A percentile compares a stretch with the other conserved stretches of the same genome.
phyloP scores from a whole-genome alignment of 192 early-diverging fungal species.

The Linnemannia hyalina region DNA sequence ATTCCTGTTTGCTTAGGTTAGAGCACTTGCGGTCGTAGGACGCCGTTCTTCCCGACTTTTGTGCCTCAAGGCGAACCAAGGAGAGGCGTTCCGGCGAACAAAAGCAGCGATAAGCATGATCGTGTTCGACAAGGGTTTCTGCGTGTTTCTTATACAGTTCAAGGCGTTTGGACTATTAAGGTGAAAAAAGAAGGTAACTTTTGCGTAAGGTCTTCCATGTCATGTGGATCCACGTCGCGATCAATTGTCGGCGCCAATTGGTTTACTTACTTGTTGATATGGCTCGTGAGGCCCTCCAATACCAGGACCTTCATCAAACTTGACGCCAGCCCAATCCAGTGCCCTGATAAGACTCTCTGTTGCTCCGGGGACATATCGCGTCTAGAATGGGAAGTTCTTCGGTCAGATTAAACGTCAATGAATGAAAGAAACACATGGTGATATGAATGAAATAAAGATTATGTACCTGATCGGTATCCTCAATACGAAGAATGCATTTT shows the following conservation, averaged over 20 bases:
- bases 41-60: constrained; percentile 66
- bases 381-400: constrained; percentile 43
- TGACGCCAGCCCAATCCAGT: constrained; percentile 83
- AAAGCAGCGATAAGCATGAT: constrained; percentile 91
- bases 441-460: neutral
- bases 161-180: constrained; percentile 77
- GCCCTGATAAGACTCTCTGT: constrained; percentile 73
- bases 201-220: too few relatives aligned
- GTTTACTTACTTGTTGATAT: constrained; percentile 73
- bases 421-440: neutral
- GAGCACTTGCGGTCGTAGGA: constrained; percentile 89
- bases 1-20: constrained; percentile 73
- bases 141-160: constrained; percentile 79
- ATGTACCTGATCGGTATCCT: constrained; percentile 89
- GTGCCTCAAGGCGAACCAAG: constrained; percentile 64
- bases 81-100: constrained; percentile 81
- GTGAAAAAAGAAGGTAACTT: neutral
- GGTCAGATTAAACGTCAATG: neutral
- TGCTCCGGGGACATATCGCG: constrained; percentile 79
- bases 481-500: constrained; percentile 88
- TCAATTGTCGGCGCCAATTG: neutral
- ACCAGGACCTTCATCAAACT: constrained; percentile 83
- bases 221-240: neutral
- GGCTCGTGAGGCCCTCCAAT: constrained; percentile 66
- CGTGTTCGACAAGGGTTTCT: constrained; percentile 73